Evolutionary conservation across 106 monocot species (phyloP).

Genomic region (Dendrobium officinale): DNA sequence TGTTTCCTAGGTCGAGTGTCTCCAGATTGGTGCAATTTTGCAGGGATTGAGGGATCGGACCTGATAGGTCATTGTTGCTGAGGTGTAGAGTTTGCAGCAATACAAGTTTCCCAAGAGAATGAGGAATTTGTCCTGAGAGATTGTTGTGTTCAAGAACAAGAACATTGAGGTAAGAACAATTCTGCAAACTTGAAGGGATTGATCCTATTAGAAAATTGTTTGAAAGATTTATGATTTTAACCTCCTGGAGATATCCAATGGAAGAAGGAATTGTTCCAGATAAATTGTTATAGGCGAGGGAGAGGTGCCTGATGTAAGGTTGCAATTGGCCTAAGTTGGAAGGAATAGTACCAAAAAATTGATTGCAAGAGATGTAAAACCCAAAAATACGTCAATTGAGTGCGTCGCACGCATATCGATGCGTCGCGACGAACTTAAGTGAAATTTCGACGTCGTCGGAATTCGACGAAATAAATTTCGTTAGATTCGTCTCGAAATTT

Average conservation of each 20-base stretch:
- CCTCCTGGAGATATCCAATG: conserved; percentile 23
- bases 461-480: too few relatives aligned
- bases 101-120: not conserved
- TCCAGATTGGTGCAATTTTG: conserved; percentile 1
- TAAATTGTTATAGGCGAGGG: conserved; percentile 28
- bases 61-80: conserved; percentile 5
- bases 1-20: conserved; percentile 10
- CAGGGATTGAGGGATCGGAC: conserved; percentile 4
- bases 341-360: conserved; percentile 1
- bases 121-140: not conserved
- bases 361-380: not conserved
- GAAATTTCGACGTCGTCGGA: too few relatives aligned
- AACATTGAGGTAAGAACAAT: not conserved
- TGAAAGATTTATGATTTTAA: conserved; percentile 25
- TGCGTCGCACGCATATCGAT: too few relatives aligned
- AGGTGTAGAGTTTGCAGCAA: conserved; percentile 3
- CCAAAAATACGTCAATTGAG: too few relatives aligned
- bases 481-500: too few relatives aligned
- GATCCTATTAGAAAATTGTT: not conserved
- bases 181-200: conserved; percentile 8
- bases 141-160: conserved; percentile 12
- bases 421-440: too few relatives aligned
- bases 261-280: conserved; percentile 11
- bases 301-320: conserved; percentile 22
- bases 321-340: not conserved